Evolutionary conservation across 2,329 filamentous ascomycete species (phyloP).

Genomic region (Knufia petricola): DNA sequence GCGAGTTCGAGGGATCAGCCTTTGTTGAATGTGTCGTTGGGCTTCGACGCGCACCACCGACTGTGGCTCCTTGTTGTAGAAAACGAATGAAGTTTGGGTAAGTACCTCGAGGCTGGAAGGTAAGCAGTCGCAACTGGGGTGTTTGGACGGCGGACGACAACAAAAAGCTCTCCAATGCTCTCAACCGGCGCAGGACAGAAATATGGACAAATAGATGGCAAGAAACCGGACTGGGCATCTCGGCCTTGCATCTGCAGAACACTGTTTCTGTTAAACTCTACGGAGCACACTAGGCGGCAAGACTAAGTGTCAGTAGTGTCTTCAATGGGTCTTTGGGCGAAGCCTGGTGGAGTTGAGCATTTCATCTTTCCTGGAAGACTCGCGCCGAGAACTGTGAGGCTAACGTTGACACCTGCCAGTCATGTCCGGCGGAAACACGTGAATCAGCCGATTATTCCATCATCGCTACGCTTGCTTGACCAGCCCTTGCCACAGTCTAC

Average conservation of each 20-base stretch:
- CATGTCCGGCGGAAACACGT: background rate
- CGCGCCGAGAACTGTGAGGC: background rate
- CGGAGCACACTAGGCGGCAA: background rate
- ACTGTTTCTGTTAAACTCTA: background rate
- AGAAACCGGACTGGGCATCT: background rate
- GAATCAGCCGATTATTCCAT: background rate
- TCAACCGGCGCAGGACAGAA: background rate
- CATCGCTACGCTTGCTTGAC: background rate
- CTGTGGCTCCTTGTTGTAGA: background rate
- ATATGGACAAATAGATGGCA: background rate
- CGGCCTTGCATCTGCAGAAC: background rate
- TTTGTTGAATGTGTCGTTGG: background rate
- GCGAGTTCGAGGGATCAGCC: background rate
- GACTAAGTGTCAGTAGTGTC: background rate
- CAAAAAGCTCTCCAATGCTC: background rate
- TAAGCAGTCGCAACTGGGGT: background rate
- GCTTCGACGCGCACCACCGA: background rate
- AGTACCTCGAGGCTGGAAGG: background rate
- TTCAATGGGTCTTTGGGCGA: background rate
- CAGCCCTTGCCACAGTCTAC: no score
- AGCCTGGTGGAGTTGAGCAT: background rate
- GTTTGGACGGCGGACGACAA: background rate
- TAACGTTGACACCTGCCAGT: slow-evolving; percentile 1
- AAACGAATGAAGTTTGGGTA: background rate
- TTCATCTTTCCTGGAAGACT: background rate